Evolutionary conservation across 306 rosid species (phyloP), one percentile per base, ranked within the genome.

Genomic region (Castanospermum australe): DNA sequence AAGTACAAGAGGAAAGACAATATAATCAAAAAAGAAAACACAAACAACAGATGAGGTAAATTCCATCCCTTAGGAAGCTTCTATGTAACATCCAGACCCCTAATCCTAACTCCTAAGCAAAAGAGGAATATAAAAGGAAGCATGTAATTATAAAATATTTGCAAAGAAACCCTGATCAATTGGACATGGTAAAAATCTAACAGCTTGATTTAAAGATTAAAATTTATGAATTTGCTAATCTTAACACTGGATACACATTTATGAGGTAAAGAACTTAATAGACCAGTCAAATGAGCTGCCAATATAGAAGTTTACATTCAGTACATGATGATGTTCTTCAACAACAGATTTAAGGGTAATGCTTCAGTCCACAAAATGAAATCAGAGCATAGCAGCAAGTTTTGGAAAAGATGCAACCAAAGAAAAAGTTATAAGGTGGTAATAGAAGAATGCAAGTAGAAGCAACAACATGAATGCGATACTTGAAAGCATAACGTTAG

Each of bases 311-410:
- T 55, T 71, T 61, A 22, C 56, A 3, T 71, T 30, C 54, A 52
- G 2, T 80, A 39, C 47, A 57, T 3, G 45, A 57, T 7, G 21
- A 55, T 13, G 5, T 57, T 67, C 56, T 66, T 44, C 39, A 76
- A 38, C n/a, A 35, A 57, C 55, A 67, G 63, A n/a, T 66, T 67
- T 13, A 22, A 67, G 30, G 18, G 24, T 44, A 50, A 61, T 60
- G 39, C 24, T 41, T 76, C 63, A 63, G 54, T 61, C 32, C 11
- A n/a, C 74, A 71, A 42, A 63, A 71, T 22, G 52, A 56, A 61
- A 41, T 69, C 12, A 52, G 56, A 63, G 51, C 35, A 69, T 5
- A 7, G 21, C 78, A 68, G 55, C 59, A 35, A 50, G 15, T 38
- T 48, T 54, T 33, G 45, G 42, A 67, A 36, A 54, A 56, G 2